These are phyloP conservation scores for Triticum monococcum DNA, from an alignment of 176 grass and related monocot species.

Conservation along the genomic window DNA sequence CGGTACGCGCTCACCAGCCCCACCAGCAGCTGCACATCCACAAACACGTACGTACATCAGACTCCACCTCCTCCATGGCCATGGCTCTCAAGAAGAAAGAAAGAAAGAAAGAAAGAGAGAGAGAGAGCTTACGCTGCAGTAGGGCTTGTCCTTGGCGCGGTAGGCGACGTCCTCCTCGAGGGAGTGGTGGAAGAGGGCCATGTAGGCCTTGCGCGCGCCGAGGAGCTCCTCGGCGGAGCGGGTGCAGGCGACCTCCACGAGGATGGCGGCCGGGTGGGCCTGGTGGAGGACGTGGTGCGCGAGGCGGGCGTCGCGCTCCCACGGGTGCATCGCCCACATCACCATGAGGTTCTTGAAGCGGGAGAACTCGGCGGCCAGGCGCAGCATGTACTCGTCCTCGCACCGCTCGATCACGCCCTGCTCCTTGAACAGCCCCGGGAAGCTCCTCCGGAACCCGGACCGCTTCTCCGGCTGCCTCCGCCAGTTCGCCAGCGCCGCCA, in stretches of 20 bases:
- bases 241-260: constrained; percentile 80
- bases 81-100: background rate
- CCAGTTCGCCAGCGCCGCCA: constrained; percentile 64
- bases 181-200: constrained; percentile 80
- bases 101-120: background rate
- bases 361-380: constrained; percentile 67
- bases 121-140: constrained; percentile 48
- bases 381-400: constrained; percentile 64
- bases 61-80: background rate
- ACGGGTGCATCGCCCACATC: constrained; percentile 92
- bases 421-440: constrained; percentile 49
- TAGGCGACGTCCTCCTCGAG: constrained; percentile 94
- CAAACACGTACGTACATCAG: background rate
- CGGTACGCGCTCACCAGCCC: constrained; percentile 87
- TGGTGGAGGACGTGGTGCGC: constrained; percentile 76
- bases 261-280: constrained; percentile 49
- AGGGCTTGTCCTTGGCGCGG: constrained; percentile 60
- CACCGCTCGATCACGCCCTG: constrained; percentile 62
- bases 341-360: constrained; percentile 88
- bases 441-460: constrained; percentile 58
- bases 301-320: constrained; percentile 84
- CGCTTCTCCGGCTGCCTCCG: constrained; percentile 75
- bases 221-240: constrained; percentile 81
- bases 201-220: constrained; percentile 73
- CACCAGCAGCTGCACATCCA: constrained; percentile 53